Percentiles rank a stretch among this genome's conserved stretches.
phyloP scores from a whole-genome alignment of 2,329 filamentous ascomycete genomes.

The Arthrinium puccinioides region DNA sequence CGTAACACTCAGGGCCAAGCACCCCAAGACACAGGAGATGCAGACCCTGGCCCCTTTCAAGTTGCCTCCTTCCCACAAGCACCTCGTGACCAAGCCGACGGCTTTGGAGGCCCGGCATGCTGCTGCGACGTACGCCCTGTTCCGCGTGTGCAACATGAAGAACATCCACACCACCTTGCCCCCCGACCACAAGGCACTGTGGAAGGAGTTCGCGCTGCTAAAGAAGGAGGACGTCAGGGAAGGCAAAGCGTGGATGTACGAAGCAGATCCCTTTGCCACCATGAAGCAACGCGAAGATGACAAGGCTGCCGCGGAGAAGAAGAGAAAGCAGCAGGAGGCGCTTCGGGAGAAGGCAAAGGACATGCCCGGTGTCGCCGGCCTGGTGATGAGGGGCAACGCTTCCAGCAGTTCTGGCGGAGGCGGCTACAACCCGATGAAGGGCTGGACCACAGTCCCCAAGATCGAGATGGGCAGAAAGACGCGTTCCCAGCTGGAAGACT shows the following conservation, averaged over 20 bases:
- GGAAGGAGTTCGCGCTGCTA: constrained; percentile 82
- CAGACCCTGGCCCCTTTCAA: constrained; percentile 74
- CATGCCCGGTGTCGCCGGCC: constrained; percentile 50
- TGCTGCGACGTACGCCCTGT: constrained; percentile 84
- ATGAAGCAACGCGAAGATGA: constrained; percentile 73
- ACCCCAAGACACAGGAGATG: constrained; percentile 76
- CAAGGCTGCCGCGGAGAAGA: constrained; percentile 70
- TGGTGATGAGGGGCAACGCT: constrained; percentile 42
- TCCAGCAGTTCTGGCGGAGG: constrained; percentile 24
- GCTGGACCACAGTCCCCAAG: constrained; percentile 80
- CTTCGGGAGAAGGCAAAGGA: constrained; percentile 61
- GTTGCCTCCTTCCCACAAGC: constrained; percentile 67
- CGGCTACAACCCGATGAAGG: constrained; percentile 50
- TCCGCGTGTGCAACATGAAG: constrained; percentile 88
- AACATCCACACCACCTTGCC: constrained; percentile 94
- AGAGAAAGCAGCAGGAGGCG: constrained; percentile 63
- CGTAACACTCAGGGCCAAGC: constrained; percentile 68
- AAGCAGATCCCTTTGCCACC: constrained; percentile 85
- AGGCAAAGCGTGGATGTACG: constrained; percentile 84
- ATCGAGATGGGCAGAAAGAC: constrained; percentile 87
- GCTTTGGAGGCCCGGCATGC: constrained; percentile 89
- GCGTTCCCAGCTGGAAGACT: constrained; percentile 67
- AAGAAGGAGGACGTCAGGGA: constrained; percentile 76
- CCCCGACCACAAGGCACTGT: constrained; percentile 80
- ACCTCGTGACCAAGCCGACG: constrained; percentile 68